Evolutionary conservation across 2,329 filamentous ascomycete genomes (phyloP), one percentile per base, ranked within the genome.

Genomic region (Helotiales sp.): DNA sequence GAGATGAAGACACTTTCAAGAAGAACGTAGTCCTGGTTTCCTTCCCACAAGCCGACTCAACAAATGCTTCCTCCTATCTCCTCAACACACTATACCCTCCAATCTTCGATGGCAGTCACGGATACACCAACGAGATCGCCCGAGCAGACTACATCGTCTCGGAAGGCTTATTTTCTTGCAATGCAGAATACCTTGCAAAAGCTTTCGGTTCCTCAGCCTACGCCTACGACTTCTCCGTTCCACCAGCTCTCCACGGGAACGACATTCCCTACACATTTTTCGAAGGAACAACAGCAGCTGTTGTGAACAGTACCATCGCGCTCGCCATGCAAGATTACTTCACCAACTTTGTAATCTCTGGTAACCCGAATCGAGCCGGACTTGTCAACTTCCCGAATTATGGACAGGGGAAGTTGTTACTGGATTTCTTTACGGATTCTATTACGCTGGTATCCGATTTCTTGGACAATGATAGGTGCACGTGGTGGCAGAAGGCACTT

Each of bases 231-330:
- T 85, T 84, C 67, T 73, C 74, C 31, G 74, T 82, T 0, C 77
- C 77, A 0, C 81, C 82, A 0, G 81, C 75, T 1, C 71, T 80
- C 17, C 82, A 86, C 66, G 80, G 76, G 17, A 67, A 75, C 34
- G 82, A 85, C 61, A 62, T 82, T 5, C 57, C 74, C 0, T 83
- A 80, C 63, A 81, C 79, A 2, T 83, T 79, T 70, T 84, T 75
- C 70, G 75, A 77, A 33, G 71, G 71, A 15, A 62, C 63, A 17
- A 63, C 65, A 2, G 19, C 46, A 0, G 47, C 58, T 1, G 42
- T 58, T 8, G 42, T 53, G 17, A 60, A 72, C 27, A 58, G 58
- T 0, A 64, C 62, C 0, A 54, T 75, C 1, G 74, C 74, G 1
- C 29, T 57, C 9, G 66, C 58, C 6, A 58, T 76, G 55, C 74